A percentile compares a stretch with the other conserved stretches of the same genome.
phyloP scores from a whole-genome alignment of 768 basidiomycete genomes.

The Tricholomella constricta region DNA sequence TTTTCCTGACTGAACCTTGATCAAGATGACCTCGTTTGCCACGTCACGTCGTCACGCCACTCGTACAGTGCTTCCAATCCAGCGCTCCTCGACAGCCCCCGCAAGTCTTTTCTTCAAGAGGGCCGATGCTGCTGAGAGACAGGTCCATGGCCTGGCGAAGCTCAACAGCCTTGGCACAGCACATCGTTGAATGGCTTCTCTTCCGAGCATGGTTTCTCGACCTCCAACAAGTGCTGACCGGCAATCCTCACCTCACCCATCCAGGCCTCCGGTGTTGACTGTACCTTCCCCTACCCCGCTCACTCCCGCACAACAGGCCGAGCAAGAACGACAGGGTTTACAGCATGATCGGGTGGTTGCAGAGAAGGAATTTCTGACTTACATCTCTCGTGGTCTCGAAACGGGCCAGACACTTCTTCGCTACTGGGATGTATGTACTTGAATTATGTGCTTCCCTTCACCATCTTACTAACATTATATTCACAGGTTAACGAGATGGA shows the following conservation, averaged over 20 bases:
- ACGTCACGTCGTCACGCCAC: not conserved
- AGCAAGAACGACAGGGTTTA: not conserved
- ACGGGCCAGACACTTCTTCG: not conserved
- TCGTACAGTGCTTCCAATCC: not conserved
- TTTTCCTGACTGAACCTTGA: not conserved
- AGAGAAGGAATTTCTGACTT: not conserved
- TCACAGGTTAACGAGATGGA: constrained; percentile 1
- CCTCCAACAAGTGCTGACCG: not conserved
- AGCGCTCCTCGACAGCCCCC: not conserved
- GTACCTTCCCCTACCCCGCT: not conserved
- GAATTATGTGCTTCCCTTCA: not conserved
- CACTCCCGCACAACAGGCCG: not conserved
- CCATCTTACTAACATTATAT: not conserved
- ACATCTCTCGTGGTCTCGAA: not conserved
- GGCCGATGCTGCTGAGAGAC: not conserved
- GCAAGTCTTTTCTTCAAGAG: not conserved
- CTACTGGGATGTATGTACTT: constrained; percentile 3
- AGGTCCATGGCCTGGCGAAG: not conserved
- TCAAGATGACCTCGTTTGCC: not conserved
- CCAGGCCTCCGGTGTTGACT: not conserved
- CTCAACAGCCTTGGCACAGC: not conserved
- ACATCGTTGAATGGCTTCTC: not conserved
- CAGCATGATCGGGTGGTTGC: not conserved
- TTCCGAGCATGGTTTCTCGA: not conserved
- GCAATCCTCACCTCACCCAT: not conserved